Evolutionary conservation across 2,329 filamentous ascomycete genomes (phyloP).

Genomic region (Penicillium rolfsii): DNA sequence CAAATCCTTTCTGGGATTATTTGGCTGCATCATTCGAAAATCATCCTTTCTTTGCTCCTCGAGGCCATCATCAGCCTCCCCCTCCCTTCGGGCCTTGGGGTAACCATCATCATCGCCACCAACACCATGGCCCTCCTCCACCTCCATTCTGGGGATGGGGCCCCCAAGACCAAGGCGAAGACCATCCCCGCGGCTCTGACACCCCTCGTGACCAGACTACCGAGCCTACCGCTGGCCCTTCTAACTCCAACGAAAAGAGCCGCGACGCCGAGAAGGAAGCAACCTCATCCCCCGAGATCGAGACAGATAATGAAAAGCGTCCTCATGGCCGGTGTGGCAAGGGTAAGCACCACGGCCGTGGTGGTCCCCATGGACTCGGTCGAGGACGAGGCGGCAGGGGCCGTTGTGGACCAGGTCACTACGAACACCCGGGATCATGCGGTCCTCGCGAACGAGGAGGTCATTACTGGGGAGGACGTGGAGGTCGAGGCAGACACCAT

Average conservation of each 20-base stretch:
- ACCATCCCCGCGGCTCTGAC: conserved; percentile 26
- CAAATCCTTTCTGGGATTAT: conserved; percentile 60
- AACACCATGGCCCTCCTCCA: conserved; percentile 5
- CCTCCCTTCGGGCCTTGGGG: conserved; percentile 20
- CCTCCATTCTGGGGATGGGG: conserved; percentile 11
- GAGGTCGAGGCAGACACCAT: conserved; percentile 15
- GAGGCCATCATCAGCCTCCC: conserved; percentile 25
- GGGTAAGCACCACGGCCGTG: conserved; percentile 13
- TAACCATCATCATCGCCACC: conserved; percentile 13
- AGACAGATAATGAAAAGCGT: conserved; percentile 24
- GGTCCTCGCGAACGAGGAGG: conserved; percentile 11
- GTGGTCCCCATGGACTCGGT: conserved; percentile 11
- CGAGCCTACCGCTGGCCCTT: conserved; percentile 15
- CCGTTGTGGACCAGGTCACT: conserved; percentile 11
- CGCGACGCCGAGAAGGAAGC: conserved; percentile 12
- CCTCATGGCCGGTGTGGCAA: conserved; percentile 27
- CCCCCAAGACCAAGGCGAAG: conserved; percentile 37
- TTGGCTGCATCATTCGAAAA: conserved; percentile 53
- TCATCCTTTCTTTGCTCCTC: conserved; percentile 51
- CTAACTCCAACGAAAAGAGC: conserved; percentile 4
- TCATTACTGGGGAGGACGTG: conserved; percentile 14
- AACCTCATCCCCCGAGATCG: conserved; percentile 9
- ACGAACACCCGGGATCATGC: conserved; percentile 3
- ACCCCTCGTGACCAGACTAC: conserved; percentile 2
- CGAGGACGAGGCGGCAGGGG: conserved; percentile 13